Conservation (phyloP, 2,329 filamentous ascomycete genomes). For the Chrysosporium queenslandicum region DNA sequence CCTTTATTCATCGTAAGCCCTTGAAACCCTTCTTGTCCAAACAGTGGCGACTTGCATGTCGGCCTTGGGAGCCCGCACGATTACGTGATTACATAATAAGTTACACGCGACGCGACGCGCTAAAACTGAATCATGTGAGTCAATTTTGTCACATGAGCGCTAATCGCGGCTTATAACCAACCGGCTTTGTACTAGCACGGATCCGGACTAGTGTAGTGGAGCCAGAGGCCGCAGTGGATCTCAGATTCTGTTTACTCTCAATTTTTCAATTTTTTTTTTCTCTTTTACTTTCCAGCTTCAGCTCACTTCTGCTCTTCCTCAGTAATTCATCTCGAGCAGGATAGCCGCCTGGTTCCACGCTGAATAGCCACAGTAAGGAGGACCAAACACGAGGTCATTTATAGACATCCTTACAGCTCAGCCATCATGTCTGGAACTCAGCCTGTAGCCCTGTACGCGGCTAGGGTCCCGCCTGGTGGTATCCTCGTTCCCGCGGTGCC, state of each 20-base stretch:
- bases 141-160: not conserved
- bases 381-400: not conserved
- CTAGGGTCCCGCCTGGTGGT: constrained; percentile 79
- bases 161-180: constrained; percentile 2
- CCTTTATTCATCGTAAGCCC: not conserved
- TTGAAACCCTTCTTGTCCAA: no score
- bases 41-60: no score
- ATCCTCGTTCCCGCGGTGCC: constrained; percentile 68
- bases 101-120: not conserved
- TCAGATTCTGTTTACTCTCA: constrained; percentile 20
- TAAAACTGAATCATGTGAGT: constrained; percentile 6
- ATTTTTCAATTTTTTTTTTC: constrained; percentile 15
- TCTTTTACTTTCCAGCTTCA: constrained; percentile 12
- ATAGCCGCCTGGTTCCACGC: not conserved
- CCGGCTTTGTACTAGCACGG: not conserved
- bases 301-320: not conserved
- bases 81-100: not conserved
- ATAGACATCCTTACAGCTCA: not conserved
- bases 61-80: not conserved
- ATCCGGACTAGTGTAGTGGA: not conserved
- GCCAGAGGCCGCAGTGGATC: not conserved
- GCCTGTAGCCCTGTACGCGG: constrained; percentile 77
- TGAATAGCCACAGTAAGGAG: not conserved
- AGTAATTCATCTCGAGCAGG: constrained; percentile 6
- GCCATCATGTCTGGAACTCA: constrained; percentile 38